Conservation (phyloP, 805 yeast genomes). For the Starmerella vaccinii region DNA sequence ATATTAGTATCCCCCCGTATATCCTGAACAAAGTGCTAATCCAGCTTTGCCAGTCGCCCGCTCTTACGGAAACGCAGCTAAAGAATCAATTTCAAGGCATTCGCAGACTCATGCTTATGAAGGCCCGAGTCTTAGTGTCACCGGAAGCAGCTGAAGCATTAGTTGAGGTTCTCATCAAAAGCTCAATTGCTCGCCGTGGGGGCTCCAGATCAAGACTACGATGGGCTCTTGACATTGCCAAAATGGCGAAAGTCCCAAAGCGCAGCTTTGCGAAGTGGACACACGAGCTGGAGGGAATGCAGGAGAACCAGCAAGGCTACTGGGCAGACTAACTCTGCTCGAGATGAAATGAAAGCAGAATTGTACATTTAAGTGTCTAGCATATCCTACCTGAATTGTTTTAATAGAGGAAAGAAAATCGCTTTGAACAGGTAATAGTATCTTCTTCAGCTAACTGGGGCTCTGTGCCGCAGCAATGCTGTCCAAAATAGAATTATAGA, state of each 20-base stretch:
- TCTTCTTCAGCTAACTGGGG: too few relatives aligned
- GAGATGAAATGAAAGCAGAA: too few relatives aligned
- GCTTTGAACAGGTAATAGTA: too few relatives aligned
- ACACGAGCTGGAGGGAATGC: slow-evolving; percentile 20
- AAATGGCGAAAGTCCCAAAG: slow-evolving; percentile 22
- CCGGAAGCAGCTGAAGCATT: slow-evolving; percentile 19
- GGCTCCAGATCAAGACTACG: slow-evolving; percentile 26
- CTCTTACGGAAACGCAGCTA: slow-evolving; percentile 24
- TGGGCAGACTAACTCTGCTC: not conserved
- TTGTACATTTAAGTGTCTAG: not conserved
- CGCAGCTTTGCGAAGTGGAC: slow-evolving; percentile 23
- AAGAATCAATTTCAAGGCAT: slow-evolving; percentile 22
- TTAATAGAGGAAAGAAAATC: not conserved
- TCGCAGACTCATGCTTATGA: slow-evolving; percentile 17
- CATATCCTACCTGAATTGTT: not conserved
- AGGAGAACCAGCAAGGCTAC: slow-evolving; percentile 15
- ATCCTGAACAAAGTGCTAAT: slow-evolving; percentile 23
- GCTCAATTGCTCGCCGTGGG: slow-evolving; percentile 20
- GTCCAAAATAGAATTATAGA: too few relatives aligned
- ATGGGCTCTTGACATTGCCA: slow-evolving; percentile 28
- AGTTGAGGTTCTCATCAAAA: slow-evolving; percentile 24
- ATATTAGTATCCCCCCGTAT: slow-evolving; percentile 16
- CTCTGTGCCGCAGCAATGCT: too few relatives aligned
- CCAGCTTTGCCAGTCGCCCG: slow-evolving; percentile 19
- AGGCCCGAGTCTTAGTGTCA: not conserved